phyloP scores from a whole-genome alignment of 768 basidiomycete species.

The Punctularia strigosozonata region DNA sequence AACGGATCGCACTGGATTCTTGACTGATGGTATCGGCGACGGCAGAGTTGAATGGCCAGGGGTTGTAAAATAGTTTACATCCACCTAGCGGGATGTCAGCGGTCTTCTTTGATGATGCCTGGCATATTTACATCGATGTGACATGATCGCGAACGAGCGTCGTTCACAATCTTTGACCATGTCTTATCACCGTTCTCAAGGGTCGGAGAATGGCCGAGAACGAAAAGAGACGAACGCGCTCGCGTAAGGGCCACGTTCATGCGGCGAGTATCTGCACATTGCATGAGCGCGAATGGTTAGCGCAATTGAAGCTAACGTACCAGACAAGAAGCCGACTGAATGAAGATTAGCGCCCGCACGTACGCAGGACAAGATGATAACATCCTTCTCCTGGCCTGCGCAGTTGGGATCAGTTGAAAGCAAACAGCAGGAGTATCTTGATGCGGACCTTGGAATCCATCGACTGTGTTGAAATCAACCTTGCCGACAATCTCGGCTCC shows the following conservation, averaged over 20 bases:
- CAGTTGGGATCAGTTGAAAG: too few relatives aligned
- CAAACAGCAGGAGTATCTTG: too few relatives aligned
- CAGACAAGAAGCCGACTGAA: constrained; percentile 81
- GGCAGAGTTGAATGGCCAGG: constrained; percentile 3
- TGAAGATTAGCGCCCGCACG: constrained; percentile 80
- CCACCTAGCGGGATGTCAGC: constrained; percentile 2
- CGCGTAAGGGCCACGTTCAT: constrained; percentile 99
- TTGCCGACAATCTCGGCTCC: constrained; percentile 56
- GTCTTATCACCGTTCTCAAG: constrained; percentile 73
- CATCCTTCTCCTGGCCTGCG: constrained; percentile 97
- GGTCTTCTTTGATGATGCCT: constrained; percentile 1
- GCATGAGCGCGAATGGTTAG: neutral
- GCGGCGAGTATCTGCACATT: constrained; percentile 52
- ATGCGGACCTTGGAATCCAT: constrained; percentile 99
- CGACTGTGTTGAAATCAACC: constrained; percentile 94
- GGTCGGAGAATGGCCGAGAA: constrained; percentile 84
- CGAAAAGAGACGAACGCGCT: constrained; percentile 87
- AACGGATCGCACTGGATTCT: constrained; percentile 4
- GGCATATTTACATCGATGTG: constrained; percentile 50
- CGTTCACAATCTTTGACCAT: constrained; percentile 69
- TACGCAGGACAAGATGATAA: constrained; percentile 96
- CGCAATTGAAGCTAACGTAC: constrained; percentile 21
- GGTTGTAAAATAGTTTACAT: constrained; percentile 7
- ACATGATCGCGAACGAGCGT: constrained; percentile 56
- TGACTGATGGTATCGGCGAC: constrained; percentile 3